Conservation (phyloP, 2,329 filamentous ascomycete genomes). For the Herpotrichia juniperi region DNA sequence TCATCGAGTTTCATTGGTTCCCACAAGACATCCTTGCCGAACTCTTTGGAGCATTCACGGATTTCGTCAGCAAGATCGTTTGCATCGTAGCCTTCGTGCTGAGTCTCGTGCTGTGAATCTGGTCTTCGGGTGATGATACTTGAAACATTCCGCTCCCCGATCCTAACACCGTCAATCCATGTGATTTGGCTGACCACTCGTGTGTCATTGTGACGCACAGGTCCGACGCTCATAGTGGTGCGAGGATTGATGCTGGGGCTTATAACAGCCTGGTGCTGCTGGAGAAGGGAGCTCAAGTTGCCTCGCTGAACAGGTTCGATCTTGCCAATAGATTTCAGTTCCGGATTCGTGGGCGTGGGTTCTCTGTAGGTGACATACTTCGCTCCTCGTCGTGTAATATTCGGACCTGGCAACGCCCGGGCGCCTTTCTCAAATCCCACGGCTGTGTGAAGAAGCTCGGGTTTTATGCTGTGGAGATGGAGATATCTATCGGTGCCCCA, state of each 20-base stretch:
- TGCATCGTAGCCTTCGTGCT: background rate
- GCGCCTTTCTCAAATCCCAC: constrained; percentile 76
- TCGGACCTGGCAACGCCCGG: constrained; percentile 68
- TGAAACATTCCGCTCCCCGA: constrained; percentile 50
- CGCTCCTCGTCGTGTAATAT: constrained; percentile 81
- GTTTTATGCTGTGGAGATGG: constrained; percentile 75
- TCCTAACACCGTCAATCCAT: constrained; percentile 71
- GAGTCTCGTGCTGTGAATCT: background rate
- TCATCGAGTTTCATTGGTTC: constrained; percentile 63
- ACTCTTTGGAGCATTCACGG: constrained; percentile 61
- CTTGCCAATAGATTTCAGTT: background rate
- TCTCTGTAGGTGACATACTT: constrained; percentile 85
- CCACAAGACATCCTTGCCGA: constrained; percentile 64
- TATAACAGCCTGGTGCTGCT: background rate
- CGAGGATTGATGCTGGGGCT: constrained; percentile 16
- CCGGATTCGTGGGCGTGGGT: constrained; percentile 20
- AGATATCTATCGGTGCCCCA: constrained; percentile 90
- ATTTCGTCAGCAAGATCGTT: constrained; percentile 63
- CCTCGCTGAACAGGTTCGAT: constrained; percentile 8
- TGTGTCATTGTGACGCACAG: constrained; percentile 54
- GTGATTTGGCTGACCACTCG: constrained; percentile 64
- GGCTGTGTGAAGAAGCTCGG: constrained; percentile 64
- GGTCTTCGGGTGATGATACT: constrained; percentile 14
- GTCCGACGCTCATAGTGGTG: constrained; percentile 56
- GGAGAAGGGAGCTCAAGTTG: constrained; percentile 16